Evolutionary conservation across 768 basidiomycete genomes (phyloP), one percentile per base, ranked within the genome.

Genomic region (Auriscalpium microsporum): DNA sequence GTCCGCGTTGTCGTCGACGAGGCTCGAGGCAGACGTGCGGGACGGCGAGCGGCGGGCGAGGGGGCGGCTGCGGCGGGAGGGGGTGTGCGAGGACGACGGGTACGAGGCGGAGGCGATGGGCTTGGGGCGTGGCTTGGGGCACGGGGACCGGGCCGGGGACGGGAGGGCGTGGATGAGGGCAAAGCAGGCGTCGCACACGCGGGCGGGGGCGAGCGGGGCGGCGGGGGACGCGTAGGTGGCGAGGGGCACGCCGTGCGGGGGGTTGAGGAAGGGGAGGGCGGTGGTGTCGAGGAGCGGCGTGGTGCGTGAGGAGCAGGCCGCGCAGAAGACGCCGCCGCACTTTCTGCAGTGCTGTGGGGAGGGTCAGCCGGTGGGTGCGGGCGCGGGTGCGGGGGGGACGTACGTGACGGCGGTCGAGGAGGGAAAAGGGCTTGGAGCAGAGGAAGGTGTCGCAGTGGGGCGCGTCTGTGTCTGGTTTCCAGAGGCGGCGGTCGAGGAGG

Each of bases 321-420:
- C 67, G 70, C 89, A 91, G 67, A 83, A 90, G 34, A 90, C 72
- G 58, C 86, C 87, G 50, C 89, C 89, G 61, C 89, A 90, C 66
- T 90, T 90, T 67, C 89, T 80, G 69, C 89, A 91, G 58, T 91
- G 89, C 84, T 87, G 65, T 42, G 53, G n/a, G 21, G 35, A 21
- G 50, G 34, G 45, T n/a, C 36, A 51, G 34, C 45, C 16, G 17
- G 35, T 19, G 33, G 35, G n/a, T 36, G 50, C 54, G 19, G 49
- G 34, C 44, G 38, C 58, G 10, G 35, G 8, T n/a, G 17, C 47
- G 50, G 47, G 10, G 17, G 34, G 48, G 14, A 77, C 84, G 63
- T 65, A 87, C 85, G 65, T 91, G 88, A 71, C 82, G 81, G 58
- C 88, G 85, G 59, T 87, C 84, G 45, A 84, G 77, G 57, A 90